These are phyloP conservation scores for Daldinia caldariorum DNA, from an alignment of 495 filamentous ascomycete genomes.

Conservation along the genomic window DNA sequence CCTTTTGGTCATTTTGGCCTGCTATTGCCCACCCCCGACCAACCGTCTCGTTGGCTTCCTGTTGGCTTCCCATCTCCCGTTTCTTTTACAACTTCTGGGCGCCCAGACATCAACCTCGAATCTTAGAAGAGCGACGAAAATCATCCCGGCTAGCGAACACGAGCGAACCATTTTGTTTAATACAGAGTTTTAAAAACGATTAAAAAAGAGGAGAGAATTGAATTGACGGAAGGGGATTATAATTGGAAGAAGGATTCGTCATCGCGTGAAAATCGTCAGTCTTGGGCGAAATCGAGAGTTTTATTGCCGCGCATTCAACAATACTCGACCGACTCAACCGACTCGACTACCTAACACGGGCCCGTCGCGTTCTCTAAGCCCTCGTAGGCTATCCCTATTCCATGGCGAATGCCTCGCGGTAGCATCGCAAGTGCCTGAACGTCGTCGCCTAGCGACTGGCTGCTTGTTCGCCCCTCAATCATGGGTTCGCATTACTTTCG, in stretches of 20 bases:
- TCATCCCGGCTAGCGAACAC: conserved; percentile 23
- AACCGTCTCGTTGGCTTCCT: conserved; percentile 32
- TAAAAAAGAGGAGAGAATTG: conserved; percentile 1
- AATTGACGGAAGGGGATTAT: conserved; percentile 8
- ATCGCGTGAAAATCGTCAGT: conserved; percentile 12
- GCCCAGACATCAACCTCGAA: conserved; percentile 44
- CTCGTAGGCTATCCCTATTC: conserved; percentile 41
- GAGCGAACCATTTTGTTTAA: background rate
- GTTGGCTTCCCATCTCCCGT: conserved; percentile 43
- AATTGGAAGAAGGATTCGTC: conserved; percentile 19
- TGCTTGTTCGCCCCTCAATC: conserved; percentile 17
- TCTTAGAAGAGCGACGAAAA: conserved; percentile 26
- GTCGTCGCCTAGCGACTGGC: conserved; percentile 39
- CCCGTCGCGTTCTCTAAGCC: conserved; percentile 33
- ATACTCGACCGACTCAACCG: conserved; percentile 23
- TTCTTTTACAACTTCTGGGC: conserved; percentile 44
- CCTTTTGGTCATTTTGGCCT: background rate
- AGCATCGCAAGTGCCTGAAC: conserved; percentile 40
- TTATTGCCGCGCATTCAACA: conserved; percentile 27
- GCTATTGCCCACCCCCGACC: conserved; percentile 32
- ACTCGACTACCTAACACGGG: conserved; percentile 30
- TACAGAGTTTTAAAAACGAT: background rate
- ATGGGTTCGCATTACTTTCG: conserved; percentile 24
- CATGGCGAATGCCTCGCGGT: conserved; percentile 47
- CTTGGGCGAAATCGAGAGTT: conserved; percentile 10